phyloP scores from a whole-genome alignment of 2,329 filamentous ascomycete genomes.

The Trichoderma semiorbis region DNA sequence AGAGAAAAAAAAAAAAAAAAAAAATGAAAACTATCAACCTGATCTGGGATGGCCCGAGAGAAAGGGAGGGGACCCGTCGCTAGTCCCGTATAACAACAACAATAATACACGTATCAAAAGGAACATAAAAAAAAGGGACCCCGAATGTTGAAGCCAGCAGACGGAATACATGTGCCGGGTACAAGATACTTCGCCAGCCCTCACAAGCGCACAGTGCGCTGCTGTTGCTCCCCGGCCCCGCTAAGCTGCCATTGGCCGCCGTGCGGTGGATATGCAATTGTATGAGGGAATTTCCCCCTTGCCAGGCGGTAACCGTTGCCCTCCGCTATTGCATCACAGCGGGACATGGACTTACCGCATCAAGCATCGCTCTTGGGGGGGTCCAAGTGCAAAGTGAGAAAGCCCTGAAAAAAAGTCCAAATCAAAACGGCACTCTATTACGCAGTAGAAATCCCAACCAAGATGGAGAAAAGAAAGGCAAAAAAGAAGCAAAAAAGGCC shows the following conservation, averaged over 20 bases:
- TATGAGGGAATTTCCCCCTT: conserved; percentile 17
- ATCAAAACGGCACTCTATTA: background rate
- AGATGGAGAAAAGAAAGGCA: no score
- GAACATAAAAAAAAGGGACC: background rate
- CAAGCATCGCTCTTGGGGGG: conserved; percentile 6
- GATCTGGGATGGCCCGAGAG: conserved; percentile 12
- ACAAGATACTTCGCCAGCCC: background rate
- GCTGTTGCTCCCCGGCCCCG: background rate
- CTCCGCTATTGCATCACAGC: conserved; percentile 15
- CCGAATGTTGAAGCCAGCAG: background rate
- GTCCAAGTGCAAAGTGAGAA: background rate
- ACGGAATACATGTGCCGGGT: background rate
- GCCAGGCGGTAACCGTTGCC: background rate
- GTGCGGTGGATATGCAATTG: conserved; percentile 18
- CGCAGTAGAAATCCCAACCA: background rate
- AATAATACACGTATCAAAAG: conserved; percentile 3
- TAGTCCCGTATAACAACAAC: background rate
- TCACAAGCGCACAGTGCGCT: conserved; percentile 1
- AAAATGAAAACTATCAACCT: conserved; percentile 14
- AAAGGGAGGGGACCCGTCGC: background rate
- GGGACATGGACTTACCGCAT: conserved; percentile 16
- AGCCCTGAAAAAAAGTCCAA: background rate
- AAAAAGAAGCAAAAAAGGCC: background rate
- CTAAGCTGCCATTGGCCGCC: background rate
- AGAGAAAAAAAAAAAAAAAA: background rate